Evolutionary conservation across 1,284 basidiomycete species (phyloP).

Genomic region (Apiotrichum siamense): DNA sequence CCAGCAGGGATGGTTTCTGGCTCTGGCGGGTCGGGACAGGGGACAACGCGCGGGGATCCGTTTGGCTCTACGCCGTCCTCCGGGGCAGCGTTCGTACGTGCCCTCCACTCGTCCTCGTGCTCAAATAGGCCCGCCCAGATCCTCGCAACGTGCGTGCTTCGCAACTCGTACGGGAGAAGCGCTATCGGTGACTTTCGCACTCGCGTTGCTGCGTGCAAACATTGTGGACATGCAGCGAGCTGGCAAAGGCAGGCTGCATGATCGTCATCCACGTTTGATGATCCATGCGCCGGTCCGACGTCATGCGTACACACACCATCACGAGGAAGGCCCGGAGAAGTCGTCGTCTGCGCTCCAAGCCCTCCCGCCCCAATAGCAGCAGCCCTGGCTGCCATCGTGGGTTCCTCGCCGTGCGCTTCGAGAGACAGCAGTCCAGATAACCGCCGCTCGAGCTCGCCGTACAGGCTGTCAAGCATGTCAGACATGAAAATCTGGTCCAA

Average conservation of each 20-base stretch:
- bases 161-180: constrained; percentile 31
- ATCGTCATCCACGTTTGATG: constrained; percentile 23
- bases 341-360: constrained; percentile 13
- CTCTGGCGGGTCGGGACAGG: neutral
- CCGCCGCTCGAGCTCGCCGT: constrained; percentile 40
- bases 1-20: constrained; percentile 24
- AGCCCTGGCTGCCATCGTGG: constrained; percentile 11
- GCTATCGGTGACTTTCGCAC: constrained; percentile 32
- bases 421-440: constrained; percentile 24
- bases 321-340: constrained; percentile 11
- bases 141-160: constrained; percentile 14
- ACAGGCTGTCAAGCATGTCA: constrained; percentile 42
- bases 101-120: constrained; percentile 25
- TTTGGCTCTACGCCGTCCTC: neutral
- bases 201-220: constrained; percentile 27
- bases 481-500: constrained; percentile 41
- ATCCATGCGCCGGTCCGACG: constrained; percentile 20
- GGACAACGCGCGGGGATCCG: neutral
- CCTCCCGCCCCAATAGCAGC: constrained; percentile 19
- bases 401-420: constrained; percentile 13
- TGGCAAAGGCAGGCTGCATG: constrained; percentile 42
- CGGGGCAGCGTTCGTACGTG: constrained; percentile 11
- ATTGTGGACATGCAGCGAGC: constrained; percentile 32
- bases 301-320: constrained; percentile 18
- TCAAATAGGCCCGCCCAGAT: constrained; percentile 37